Conservation (phyloP, 441 rosid species). For the Pelargonium australe region DNA sequence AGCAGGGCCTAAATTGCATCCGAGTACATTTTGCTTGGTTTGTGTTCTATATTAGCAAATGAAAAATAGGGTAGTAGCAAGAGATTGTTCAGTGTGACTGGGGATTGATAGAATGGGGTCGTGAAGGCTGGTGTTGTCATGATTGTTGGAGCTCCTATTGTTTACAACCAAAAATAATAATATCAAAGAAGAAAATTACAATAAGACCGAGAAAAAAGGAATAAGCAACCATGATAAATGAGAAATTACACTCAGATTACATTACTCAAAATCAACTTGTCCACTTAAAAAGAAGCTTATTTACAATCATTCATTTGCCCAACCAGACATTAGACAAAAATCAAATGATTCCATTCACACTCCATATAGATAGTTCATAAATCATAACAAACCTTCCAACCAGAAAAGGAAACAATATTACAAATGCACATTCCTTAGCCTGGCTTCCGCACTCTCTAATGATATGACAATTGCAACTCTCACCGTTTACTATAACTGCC, state of each 20-base stretch:
- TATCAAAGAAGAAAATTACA: too few species aligned
- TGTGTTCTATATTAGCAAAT: neutral
- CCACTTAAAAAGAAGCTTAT: too few species aligned
- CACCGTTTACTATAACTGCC: neutral
- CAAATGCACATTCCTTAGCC: neutral
- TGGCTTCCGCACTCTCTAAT: neutral
- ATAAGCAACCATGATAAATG: neutral
- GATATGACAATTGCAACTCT: neutral
- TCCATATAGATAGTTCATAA: conserved; percentile 1
- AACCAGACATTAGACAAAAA: neutral
- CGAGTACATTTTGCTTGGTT: neutral
- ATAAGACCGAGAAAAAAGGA: neutral
- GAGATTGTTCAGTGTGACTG: neutral
- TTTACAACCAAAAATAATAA: neutral
- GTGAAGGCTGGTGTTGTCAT: neutral
- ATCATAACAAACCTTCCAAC: neutral
- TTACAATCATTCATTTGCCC: neutral
- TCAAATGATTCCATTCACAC: neutral
- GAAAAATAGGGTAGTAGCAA: neutral
- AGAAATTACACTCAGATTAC: neutral
- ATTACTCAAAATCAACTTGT: neutral
- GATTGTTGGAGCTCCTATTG: neutral
- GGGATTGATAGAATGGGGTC: neutral
- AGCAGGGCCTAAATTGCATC: neutral
- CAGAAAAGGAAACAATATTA: neutral